Conservation (phyloP, 1,139 yeast genomes). For the Pichia sp. region DNA sequence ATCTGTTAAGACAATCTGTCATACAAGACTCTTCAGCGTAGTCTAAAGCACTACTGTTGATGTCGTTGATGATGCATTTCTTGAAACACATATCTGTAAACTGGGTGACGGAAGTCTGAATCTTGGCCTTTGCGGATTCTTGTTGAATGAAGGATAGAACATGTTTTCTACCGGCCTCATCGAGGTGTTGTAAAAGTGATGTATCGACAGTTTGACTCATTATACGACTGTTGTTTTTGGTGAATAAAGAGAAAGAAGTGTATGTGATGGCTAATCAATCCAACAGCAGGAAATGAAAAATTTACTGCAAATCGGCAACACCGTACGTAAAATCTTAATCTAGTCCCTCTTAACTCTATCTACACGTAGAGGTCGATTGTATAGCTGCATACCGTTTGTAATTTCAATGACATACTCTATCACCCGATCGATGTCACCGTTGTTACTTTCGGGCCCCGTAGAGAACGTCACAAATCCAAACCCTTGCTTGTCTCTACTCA, state of each 20-base stretch:
- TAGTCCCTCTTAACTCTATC: slow-evolving; percentile 32
- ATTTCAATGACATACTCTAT: slow-evolving; percentile 48
- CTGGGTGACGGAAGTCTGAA: slow-evolving; percentile 76
- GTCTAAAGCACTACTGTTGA: slow-evolving; percentile 39
- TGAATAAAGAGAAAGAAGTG: no score
- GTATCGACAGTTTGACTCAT: slow-evolving; percentile 32
- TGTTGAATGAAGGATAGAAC: slow-evolving; percentile 68
- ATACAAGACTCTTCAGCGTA: slow-evolving; percentile 63
- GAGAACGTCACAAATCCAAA: slow-evolving; percentile 77
- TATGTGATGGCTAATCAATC: no score
- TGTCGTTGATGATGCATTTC: slow-evolving; percentile 59
- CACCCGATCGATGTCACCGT: no score
- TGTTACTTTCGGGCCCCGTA: no score
- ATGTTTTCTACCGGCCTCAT: slow-evolving; percentile 65
- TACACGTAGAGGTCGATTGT: slow-evolving; percentile 56
- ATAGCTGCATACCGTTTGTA: slow-evolving; percentile 55
- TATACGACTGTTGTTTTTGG: no score
- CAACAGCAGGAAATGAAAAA: no score
- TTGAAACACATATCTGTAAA: slow-evolving; percentile 90
- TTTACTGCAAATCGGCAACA: no score
- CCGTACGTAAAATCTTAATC: no score
- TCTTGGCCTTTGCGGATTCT: slow-evolving; percentile 82
- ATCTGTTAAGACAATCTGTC: slow-evolving; percentile 74
- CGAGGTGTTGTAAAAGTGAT: slow-evolving; percentile 54
- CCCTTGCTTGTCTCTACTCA: slow-evolving; percentile 69